phyloP scores from a whole-genome alignment of 345 rosid genomes.

The Sisymbrium altissimum region DNA sequence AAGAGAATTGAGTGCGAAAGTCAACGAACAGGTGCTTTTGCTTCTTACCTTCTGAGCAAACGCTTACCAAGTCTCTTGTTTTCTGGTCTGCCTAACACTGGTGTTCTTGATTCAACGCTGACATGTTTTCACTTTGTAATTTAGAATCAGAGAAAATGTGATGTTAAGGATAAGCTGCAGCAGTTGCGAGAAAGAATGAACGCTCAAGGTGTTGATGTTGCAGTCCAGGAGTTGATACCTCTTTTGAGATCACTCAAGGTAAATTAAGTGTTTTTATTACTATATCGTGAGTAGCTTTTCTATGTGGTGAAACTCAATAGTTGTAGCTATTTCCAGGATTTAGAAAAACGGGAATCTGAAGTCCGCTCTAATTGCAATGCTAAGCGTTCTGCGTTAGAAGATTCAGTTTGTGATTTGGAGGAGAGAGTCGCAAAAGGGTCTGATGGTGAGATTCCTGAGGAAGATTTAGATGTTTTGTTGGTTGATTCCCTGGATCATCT shows the following conservation, averaged over 20 bases:
- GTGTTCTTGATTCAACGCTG: not conserved
- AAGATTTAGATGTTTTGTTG: slow-evolving; percentile 41
- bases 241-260: slow-evolving; percentile 53
- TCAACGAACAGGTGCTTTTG: slow-evolving; percentile 40
- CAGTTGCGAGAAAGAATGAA: slow-evolving; percentile 41
- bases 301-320: slow-evolving; percentile 1
- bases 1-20: slow-evolving; percentile 30
- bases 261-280: not conserved
- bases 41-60: not conserved
- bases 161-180: slow-evolving; percentile 35
- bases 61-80: not conserved
- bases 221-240: slow-evolving; percentile 43
- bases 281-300: not conserved
- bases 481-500: slow-evolving; percentile 41
- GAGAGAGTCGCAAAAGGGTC: slow-evolving; percentile 37
- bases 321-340: slow-evolving; percentile 34
- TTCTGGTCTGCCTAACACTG: not conserved
- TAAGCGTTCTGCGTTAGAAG: slow-evolving; percentile 44
- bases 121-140: not conserved
- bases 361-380: slow-evolving; percentile 36
- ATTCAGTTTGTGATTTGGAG: slow-evolving; percentile 46
- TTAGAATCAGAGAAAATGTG: slow-evolving; percentile 45
- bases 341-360: slow-evolving; percentile 52
- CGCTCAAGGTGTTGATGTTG: slow-evolving; percentile 31
- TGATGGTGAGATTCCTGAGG: slow-evolving; percentile 33